Percentiles rank a stretch among this genome's conserved stretches.
Conservation (phyloP, 208 protist species). For the Trypanosoma platydactyli region DNA sequence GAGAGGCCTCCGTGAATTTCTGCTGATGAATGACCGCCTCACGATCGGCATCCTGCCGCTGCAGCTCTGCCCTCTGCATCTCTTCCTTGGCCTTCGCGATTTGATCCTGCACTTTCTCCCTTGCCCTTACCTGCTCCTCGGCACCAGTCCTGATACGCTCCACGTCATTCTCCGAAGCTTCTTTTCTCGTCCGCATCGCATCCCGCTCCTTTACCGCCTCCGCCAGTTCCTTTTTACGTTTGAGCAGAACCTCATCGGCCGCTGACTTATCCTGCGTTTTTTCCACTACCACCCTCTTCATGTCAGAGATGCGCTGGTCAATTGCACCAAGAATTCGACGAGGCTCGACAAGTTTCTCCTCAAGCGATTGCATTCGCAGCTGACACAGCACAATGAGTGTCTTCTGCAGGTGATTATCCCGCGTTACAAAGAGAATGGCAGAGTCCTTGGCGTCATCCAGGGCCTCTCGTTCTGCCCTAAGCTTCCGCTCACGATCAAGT, state of each 20-base stretch:
- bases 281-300: constrained; percentile 53
- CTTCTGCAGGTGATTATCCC: constrained; percentile 93
- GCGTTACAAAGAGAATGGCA: constrained; percentile 92
- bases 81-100: constrained; percentile 88
- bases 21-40: constrained; percentile 82
- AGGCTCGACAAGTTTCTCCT: constrained; percentile 78
- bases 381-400: constrained; percentile 93
- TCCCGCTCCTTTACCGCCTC: constrained; percentile 67
- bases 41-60: constrained; percentile 83
- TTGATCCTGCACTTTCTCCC: constrained; percentile 71
- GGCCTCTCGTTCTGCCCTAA: constrained; percentile 93
- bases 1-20: constrained; percentile 74
- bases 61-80: constrained; percentile 64
- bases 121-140: constrained; percentile 60
- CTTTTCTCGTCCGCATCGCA: constrained; percentile 49
- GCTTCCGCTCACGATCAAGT: constrained; percentile 91
- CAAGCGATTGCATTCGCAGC: constrained; percentile 70
- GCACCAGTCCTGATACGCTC: constrained; percentile 75
- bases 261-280: constrained; percentile 39
- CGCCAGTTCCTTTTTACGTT: constrained; percentile 67
- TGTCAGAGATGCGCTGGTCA: constrained; percentile 55
- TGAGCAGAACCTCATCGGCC: constrained; percentile 51
- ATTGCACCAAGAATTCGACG: constrained; percentile 65
- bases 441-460: constrained; percentile 95
- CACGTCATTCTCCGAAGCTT: constrained; percentile 64